Evolutionary conservation across 441 rosid genomes (phyloP).

Genomic region (Adansonia rubrostipa): DNA sequence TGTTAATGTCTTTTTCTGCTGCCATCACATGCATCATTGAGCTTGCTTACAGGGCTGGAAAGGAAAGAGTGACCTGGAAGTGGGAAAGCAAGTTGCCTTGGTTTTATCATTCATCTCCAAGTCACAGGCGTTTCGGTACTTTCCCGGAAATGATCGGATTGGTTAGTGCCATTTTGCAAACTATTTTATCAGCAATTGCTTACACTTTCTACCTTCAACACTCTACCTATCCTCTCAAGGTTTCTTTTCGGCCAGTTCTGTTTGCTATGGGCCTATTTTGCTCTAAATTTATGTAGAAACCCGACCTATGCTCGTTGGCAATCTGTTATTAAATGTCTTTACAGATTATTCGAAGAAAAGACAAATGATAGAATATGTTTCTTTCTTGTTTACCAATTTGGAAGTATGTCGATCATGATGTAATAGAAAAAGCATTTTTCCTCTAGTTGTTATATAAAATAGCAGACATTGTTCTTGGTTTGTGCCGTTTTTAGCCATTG

Average conservation of each 20-base stretch:
- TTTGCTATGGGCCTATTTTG: conserved; percentile 19
- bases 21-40: not conserved
- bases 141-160: conserved; percentile 14
- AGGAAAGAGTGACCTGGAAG: conserved; percentile 1
- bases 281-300: not conserved
- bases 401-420: not conserved
- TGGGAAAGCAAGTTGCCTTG: not conserved
- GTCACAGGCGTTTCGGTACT: not conserved
- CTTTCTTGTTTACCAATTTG: conserved; percentile 14
- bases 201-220: conserved; percentile 11
- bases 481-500: not conserved
- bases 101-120: not conserved
- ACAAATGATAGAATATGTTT: not conserved
- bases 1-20: conserved; percentile 13
- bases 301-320: not conserved
- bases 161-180: not conserved
- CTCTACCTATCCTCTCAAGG: not conserved
- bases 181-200: not conserved
- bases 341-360: not conserved
- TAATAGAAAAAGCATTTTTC: not conserved
- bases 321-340: not conserved
- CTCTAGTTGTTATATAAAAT: not conserved
- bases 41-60: not conserved
- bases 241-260: not conserved
- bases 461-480: conserved; percentile 2